Conservation (phyloP, 805 yeast species). For the Torulaspora quercuum region DNA sequence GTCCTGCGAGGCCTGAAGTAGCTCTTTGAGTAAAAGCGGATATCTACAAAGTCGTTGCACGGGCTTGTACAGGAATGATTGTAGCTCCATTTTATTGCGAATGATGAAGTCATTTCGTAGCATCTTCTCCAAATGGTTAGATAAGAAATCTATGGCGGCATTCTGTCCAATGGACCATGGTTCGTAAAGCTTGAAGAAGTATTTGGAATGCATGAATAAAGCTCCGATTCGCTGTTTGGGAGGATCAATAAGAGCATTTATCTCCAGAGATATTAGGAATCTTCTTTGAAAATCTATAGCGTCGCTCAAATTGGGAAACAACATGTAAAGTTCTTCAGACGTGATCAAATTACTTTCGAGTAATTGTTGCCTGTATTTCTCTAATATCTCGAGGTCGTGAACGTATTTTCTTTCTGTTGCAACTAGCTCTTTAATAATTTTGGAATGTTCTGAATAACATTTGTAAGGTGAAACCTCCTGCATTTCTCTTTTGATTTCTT, state of each 20-base stretch:
- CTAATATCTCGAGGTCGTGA: conserved; percentile 77
- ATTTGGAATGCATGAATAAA: conserved; percentile 77
- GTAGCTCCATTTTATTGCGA: conserved; percentile 85
- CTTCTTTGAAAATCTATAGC: conserved; percentile 90
- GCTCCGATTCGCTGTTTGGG: conserved; percentile 85
- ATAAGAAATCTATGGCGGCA: conserved; percentile 78
- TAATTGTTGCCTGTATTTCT: conserved; percentile 64
- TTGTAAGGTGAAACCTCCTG: conserved; percentile 10
- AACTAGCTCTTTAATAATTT: conserved; percentile 78
- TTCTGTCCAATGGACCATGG: conserved; percentile 92
- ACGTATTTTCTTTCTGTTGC: conserved; percentile 92
- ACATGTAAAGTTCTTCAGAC: conserved; percentile 70
- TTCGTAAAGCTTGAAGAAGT: conserved; percentile 83
- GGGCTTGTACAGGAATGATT: conserved; percentile 85
- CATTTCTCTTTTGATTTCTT: conserved; percentile 24
- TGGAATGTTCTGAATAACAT: conserved; percentile 39
- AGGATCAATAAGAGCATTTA: conserved; percentile 71
- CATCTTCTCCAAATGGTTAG: conserved; percentile 39
- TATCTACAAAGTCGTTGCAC: conserved; percentile 95
- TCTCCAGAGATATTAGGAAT: conserved; percentile 82
- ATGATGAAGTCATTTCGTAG: conserved; percentile 63
- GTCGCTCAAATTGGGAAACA: conserved; percentile 81
- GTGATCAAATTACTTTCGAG: conserved; percentile 62
- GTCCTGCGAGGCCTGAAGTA: conserved; percentile 60
- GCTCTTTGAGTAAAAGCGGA: conserved; percentile 75